phyloP scores from a whole-genome alignment of 139 green algal species.

The Zygnema cylindricum region DNA sequence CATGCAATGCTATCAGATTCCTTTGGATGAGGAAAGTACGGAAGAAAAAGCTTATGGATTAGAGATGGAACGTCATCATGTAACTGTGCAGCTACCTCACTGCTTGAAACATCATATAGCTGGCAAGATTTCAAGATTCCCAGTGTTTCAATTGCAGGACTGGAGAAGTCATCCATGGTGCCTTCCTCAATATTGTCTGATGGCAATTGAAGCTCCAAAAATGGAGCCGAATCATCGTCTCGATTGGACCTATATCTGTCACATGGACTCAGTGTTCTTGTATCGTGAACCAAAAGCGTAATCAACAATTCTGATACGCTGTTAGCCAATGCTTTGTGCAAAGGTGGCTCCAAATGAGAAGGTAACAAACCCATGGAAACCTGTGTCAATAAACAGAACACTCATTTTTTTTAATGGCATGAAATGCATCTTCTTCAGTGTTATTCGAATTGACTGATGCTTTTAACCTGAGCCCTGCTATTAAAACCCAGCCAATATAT shows the following conservation, averaged over 20 bases:
- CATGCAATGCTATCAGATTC: not conserved
- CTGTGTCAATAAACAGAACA: not conserved
- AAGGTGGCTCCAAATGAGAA: not conserved
- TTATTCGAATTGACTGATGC: not conserved
- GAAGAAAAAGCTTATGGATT: not conserved
- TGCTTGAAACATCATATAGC: not conserved
- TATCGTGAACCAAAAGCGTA: not conserved
- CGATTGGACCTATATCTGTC: not conserved
- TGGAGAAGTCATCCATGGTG: not conserved
- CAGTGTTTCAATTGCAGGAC: not conserved
- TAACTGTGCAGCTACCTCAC: not conserved
- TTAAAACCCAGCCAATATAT: not conserved
- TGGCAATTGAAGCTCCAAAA: not conserved
- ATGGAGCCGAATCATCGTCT: no score
- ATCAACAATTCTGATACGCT: not conserved
- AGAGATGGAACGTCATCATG: not conserved
- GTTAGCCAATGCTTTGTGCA: not conserved
- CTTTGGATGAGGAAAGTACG: not conserved
- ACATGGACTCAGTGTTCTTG: not conserved
- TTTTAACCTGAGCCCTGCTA: not conserved
- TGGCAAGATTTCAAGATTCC: not conserved
- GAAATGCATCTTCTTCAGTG: no score
- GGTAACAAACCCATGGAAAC: not conserved
- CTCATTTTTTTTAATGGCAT: not conserved
- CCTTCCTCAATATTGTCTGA: not conserved